Percentiles rank a stretch among this genome's conserved stretches.
Conservation (phyloP, 2,329 filamentous ascomycete genomes). For the Xenosphaeropsis pyriputrescens region DNA sequence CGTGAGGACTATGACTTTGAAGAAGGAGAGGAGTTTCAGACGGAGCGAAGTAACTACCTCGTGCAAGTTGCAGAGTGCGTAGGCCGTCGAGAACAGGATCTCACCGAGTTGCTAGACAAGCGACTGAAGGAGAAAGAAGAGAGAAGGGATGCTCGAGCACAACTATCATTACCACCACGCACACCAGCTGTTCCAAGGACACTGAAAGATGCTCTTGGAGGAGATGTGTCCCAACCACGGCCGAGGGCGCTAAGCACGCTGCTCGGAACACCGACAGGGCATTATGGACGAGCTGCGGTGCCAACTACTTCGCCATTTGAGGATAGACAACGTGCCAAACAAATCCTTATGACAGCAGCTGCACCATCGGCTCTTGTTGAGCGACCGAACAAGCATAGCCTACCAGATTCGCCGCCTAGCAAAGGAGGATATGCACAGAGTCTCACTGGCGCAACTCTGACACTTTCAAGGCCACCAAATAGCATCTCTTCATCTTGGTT, state of each 20-base stretch:
- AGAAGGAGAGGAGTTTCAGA: conserved; percentile 68
- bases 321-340: conserved; percentile 23
- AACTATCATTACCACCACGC: conserved; percentile 15
- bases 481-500: background rate
- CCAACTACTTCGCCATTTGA: conserved; percentile 53
- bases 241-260: conserved; percentile 47
- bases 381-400: conserved; percentile 25
- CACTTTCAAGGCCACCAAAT: conserved; percentile 20
- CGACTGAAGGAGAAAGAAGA: conserved; percentile 40
- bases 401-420: conserved; percentile 21
- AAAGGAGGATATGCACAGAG: conserved; percentile 34
- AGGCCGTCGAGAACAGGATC: conserved; percentile 61
- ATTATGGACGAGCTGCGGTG: conserved; percentile 43
- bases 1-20: conserved; percentile 50
- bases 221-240: conserved; percentile 2
- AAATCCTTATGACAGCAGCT: background rate
- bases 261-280: conserved; percentile 48
- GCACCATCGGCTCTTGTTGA: conserved; percentile 6
- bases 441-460: conserved; percentile 31
- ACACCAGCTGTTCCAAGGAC: conserved; percentile 2
- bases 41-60: conserved; percentile 62
- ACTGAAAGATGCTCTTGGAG: no score
- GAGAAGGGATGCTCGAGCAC: conserved; percentile 21
- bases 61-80: conserved; percentile 68
- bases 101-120: conserved; percentile 62